phyloP scores from a whole-genome alignment of 1,139 yeast species.

The Suhomyces bribrorum region DNA sequence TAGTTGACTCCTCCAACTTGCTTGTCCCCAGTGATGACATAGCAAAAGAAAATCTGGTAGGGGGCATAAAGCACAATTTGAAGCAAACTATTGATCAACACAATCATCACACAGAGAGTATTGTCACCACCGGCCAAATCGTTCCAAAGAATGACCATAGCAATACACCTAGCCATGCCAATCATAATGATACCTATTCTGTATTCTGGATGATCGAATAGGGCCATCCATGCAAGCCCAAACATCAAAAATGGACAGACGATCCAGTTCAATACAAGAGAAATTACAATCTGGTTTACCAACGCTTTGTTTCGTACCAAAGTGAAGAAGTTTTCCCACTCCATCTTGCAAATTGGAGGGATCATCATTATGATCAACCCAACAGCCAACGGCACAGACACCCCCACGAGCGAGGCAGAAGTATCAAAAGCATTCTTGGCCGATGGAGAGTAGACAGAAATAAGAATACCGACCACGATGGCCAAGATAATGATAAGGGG shows the following conservation, averaged over 20 bases:
- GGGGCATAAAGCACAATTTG: conserved; percentile 61
- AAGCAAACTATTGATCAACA: conserved; percentile 51
- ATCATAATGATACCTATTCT: conserved; percentile 59
- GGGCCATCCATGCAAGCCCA: conserved; percentile 55
- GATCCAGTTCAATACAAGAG: conserved; percentile 55
- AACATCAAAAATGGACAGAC: conserved; percentile 60
- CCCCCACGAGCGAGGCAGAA: conserved; percentile 29
- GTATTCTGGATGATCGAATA: conserved; percentile 51
- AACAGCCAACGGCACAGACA: conserved; percentile 49
- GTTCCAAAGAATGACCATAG: conserved; percentile 67
- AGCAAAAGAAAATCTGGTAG: conserved; percentile 48
- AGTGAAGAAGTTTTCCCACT: conserved; percentile 41
- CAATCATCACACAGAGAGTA: conserved; percentile 54
- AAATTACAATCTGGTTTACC: conserved; percentile 36
- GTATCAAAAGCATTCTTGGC: conserved; percentile 32
- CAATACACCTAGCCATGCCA: conserved; percentile 63
- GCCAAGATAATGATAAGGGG: conserved; percentile 31
- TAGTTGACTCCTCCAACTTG: conserved; percentile 29
- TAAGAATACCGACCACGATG: conserved; percentile 31
- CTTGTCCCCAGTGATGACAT: conserved; percentile 35
- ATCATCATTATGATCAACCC: conserved; percentile 61
- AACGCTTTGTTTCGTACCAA: conserved; percentile 23
- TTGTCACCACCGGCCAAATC: conserved; percentile 56
- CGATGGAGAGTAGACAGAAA: conserved; percentile 35
- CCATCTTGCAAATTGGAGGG: conserved; percentile 57